Conservation (phyloP, 768 basidiomycete species). For the Macrocybe gigantea region DNA sequence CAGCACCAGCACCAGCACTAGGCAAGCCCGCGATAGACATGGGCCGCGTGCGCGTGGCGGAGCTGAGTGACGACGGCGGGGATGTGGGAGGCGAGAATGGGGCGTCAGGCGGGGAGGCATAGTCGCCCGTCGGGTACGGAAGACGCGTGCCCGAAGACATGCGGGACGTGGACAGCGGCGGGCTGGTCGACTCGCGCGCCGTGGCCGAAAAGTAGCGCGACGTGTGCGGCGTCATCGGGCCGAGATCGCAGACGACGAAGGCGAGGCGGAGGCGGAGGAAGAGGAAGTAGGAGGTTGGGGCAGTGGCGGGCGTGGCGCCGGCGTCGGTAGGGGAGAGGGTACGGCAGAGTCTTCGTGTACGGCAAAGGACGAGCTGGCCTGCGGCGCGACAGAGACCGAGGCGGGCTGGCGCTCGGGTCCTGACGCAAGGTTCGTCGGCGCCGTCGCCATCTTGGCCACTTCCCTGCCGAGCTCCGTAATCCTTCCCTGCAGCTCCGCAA, state of each 20-base stretch:
- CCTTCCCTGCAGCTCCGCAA: slow-evolving; percentile 69
- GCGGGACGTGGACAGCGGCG: slow-evolving; percentile 48
- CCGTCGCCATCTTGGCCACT: slow-evolving; percentile 66
- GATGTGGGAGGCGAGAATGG: slow-evolving; percentile 37
- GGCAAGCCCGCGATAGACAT: slow-evolving; percentile 40
- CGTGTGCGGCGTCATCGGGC: slow-evolving; percentile 27
- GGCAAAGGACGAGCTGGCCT: slow-evolving; percentile 41
- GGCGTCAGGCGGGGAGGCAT: slow-evolving; percentile 58
- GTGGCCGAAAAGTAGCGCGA: slow-evolving; percentile 32
- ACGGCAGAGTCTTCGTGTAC: slow-evolving; percentile 21
- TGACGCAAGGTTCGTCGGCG: slow-evolving; percentile 43
- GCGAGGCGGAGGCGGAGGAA: background rate
- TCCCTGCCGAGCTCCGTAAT: slow-evolving; percentile 73
- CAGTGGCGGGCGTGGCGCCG: too few species aligned
- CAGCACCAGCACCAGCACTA: background rate
- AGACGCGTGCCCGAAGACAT: slow-evolving; percentile 47
- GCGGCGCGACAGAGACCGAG: slow-evolving; percentile 37
- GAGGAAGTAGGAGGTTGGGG: too few species aligned
- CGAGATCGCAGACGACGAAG: slow-evolving; percentile 11
- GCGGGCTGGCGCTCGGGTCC: slow-evolving; percentile 44
- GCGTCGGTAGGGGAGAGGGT: background rate
- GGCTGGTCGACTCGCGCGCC: slow-evolving; percentile 61
- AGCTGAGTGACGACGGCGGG: slow-evolving; percentile 47
- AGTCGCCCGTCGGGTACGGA: slow-evolving; percentile 83
- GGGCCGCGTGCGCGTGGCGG: slow-evolving; percentile 40